Conservation (phyloP, 2,329 filamentous ascomycete species). For the Trichoderma sp. region DNA sequence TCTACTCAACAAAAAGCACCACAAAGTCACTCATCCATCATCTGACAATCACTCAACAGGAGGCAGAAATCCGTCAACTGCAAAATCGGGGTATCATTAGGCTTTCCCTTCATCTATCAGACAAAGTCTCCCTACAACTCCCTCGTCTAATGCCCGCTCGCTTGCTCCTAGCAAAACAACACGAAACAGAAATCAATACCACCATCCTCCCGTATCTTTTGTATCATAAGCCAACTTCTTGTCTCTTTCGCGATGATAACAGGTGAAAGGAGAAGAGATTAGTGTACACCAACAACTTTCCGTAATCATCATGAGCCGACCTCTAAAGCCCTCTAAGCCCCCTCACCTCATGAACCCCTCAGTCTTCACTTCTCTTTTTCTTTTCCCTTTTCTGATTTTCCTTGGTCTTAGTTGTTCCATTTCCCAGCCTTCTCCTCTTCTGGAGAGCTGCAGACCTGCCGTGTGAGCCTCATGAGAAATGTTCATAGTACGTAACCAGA, state of each 20-base stretch:
- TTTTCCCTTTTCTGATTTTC: neutral
- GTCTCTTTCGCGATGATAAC: conserved; percentile 1
- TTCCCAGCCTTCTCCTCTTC: neutral
- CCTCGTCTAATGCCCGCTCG: conserved; percentile 18
- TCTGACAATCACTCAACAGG: neutral
- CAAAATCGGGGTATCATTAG: conserved; percentile 46
- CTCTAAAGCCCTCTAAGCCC: neutral
- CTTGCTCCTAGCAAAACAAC: conserved; percentile 12
- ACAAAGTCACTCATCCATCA: no score
- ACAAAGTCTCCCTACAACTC: conserved; percentile 26
- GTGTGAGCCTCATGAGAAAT: conserved; percentile 7
- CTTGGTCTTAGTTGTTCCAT: neutral
- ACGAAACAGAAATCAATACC: no score
- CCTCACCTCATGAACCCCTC: no score
- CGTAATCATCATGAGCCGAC: neutral
- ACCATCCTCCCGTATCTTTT: conserved; percentile 12
- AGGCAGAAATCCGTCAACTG: neutral
- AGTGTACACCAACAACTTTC: conserved; percentile 12
- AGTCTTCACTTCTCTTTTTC: neutral
- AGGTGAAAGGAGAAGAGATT: conserved; percentile 15
- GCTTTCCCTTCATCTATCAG: conserved; percentile 37
- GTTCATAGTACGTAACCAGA: conserved; percentile 2
- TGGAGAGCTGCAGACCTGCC: neutral
- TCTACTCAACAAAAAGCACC: neutral
- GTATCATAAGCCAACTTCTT: conserved; percentile 26